These are phyloP conservation scores for Mycena polygramma DNA, from an alignment of 768 basidiomycete genomes.

Conservation along the genomic window DNA sequence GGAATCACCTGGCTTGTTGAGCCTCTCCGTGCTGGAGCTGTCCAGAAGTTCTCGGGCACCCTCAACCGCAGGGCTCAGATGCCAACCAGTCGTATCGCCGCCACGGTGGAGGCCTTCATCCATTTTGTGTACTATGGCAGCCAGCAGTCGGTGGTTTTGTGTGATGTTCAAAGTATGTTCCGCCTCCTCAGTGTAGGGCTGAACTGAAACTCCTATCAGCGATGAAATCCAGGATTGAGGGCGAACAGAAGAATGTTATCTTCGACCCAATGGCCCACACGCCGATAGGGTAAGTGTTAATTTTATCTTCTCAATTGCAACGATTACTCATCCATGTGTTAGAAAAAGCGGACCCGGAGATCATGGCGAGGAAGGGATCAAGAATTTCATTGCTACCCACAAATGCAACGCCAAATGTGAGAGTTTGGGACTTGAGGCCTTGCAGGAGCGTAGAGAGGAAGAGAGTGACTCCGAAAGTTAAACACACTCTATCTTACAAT, in stretches of 20 bases:
- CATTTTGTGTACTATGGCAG: constrained; percentile 20
- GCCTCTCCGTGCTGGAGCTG: constrained; percentile 9
- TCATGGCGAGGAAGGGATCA: constrained; percentile 4
- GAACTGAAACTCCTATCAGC: too few relatives aligned
- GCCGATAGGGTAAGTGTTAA: constrained; percentile 2
- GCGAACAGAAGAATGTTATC: background rate
- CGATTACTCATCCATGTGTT: background rate
- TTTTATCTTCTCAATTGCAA: background rate
- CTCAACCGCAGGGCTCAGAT: constrained; percentile 1
- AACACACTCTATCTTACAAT: too few relatives aligned
- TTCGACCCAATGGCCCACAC: constrained; percentile 23
- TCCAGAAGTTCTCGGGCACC: constrained; percentile 14
- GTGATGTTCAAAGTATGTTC: constrained; percentile 25
- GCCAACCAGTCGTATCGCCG: background rate
- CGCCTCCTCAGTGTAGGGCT: too few relatives aligned
- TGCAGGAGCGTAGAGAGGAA: too few relatives aligned
- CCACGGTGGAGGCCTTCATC: constrained; percentile 19
- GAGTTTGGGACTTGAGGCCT: background rate
- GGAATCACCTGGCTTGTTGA: constrained; percentile 20
- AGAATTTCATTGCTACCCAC: too few relatives aligned
- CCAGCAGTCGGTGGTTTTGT: constrained; percentile 12
- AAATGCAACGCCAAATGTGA: background rate
- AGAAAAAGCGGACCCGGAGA: constrained; percentile 16
- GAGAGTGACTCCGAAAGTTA: too few relatives aligned
- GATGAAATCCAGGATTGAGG: background rate